phyloP scores from a whole-genome alignment of 1,284 basidiomycete genomes.

The Sphagnurus paluster region DNA sequence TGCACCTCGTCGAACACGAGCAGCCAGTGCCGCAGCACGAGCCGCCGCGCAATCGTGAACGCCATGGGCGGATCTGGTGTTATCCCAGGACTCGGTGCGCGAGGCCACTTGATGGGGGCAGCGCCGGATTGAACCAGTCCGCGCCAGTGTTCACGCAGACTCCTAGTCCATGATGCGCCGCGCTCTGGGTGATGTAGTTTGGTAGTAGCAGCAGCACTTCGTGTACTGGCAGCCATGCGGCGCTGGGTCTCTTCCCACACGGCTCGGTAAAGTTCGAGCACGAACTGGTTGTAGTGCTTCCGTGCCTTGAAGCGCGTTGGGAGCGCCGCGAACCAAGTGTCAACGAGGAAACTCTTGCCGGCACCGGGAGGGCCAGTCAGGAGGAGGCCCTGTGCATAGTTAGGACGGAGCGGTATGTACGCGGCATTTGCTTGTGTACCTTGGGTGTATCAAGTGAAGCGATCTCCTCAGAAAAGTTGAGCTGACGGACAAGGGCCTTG shows the following conservation, averaged over 20 bases:
- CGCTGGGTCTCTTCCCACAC: not conserved
- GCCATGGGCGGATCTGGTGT: not conserved
- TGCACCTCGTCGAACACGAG: constrained; percentile 1
- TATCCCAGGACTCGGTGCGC: not conserved
- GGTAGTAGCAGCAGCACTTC: too few species aligned
- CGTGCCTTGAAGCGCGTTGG: not conserved
- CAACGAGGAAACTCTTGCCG: not conserved
- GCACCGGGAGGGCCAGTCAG: not conserved
- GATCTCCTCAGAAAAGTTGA: not conserved
- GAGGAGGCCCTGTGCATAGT: not conserved
- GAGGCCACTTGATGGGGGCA: not conserved
- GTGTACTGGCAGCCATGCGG: not conserved
- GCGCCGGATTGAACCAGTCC: not conserved
- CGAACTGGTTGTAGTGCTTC: not conserved
- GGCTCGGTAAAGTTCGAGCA: not conserved
- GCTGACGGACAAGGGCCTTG: not conserved
- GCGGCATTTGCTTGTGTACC: too few species aligned
- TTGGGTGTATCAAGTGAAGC: not conserved
- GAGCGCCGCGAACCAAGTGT: too few species aligned
- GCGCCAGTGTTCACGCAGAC: not conserved
- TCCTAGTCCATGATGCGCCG: not conserved
- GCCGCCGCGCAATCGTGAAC: not conserved
- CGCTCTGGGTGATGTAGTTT: too few species aligned
- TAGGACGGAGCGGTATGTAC: not conserved
- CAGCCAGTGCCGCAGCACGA: not conserved